Percentiles rank a stretch among this genome's conserved stretches.
Evolutionary conservation across 345 rosid genomes (phyloP).

Genomic region (Linum trigynum): DNA sequence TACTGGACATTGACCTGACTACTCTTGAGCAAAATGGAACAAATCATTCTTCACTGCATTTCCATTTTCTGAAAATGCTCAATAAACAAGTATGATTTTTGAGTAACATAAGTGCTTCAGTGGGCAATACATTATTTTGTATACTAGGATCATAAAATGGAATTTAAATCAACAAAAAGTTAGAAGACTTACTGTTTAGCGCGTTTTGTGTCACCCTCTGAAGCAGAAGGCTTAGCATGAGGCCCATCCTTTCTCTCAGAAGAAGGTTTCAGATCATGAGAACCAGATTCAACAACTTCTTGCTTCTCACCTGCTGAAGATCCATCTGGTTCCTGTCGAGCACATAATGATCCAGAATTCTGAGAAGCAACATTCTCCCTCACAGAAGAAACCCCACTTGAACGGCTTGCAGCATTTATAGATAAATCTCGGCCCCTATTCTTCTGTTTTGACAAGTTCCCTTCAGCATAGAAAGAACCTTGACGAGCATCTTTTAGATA

Average conservation of each 20-base stretch:
- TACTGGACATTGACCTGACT: neutral
- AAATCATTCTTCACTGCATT: neutral
- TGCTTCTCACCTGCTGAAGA: conserved; percentile 41
- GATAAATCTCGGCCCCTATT: conserved; percentile 45
- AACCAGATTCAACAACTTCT: conserved; percentile 44
- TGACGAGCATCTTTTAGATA: conserved; percentile 41
- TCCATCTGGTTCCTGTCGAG: conserved; percentile 43
- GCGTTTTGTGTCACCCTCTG: conserved; percentile 27
- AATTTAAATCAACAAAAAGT: too few relatives aligned
- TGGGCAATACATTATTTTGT: neutral
- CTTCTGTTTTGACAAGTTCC: conserved; percentile 38
- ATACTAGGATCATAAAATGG: neutral
- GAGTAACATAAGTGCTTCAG: neutral
- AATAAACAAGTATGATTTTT: neutral
- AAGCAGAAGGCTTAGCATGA: conserved; percentile 19
- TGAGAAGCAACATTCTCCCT: conserved; percentile 43
- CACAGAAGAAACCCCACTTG: conserved; percentile 37
- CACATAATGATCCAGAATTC: conserved; percentile 39
- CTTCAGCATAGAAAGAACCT: conserved; percentile 38
- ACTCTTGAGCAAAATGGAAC: neutral
- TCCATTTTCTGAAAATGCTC: neutral
- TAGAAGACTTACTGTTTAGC: conserved; percentile 67
- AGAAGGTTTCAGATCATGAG: conserved; percentile 32
- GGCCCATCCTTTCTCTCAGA: conserved; percentile 49
- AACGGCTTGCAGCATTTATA: conserved; percentile 28